A percentile compares a stretch with the other conserved stretches of the same genome.
Conservation (phyloP, 139 green algal species). For the Haematococcus lacustris region DNA sequence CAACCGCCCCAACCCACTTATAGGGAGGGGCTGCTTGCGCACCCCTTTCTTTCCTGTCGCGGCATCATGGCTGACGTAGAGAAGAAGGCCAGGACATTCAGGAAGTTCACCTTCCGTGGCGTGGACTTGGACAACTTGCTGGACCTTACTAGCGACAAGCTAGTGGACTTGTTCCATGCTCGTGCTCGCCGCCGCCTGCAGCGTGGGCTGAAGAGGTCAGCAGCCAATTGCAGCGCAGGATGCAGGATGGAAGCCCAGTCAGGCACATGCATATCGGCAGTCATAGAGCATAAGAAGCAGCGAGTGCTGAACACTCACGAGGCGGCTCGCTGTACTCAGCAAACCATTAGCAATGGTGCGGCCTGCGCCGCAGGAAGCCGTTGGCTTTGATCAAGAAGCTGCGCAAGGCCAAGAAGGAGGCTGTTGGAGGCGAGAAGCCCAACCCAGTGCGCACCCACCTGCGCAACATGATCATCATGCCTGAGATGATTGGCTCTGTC, state of each 20-base stretch:
- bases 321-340: too few relatives aligned
- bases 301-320: too few relatives aligned
- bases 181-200: conserved; percentile 76
- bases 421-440: conserved; percentile 87
- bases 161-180: conserved; percentile 74
- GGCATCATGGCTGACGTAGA: conserved; percentile 40
- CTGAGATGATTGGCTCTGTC: conserved; percentile 97
- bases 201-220: conserved; percentile 80
- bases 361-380: conserved; percentile 83
- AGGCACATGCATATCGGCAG: too few relatives aligned
- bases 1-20: too few relatives aligned
- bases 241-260: neutral
- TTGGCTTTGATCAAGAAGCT: conserved; percentile 96
- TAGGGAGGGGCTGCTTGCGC: too few relatives aligned
- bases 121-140: conserved; percentile 98
- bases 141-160: conserved; percentile 81
- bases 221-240: neutral
- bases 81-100: conserved; percentile 71
- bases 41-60: too few relatives aligned
- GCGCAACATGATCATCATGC: conserved; percentile 98
- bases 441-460: conserved; percentile 96
- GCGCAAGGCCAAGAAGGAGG: conserved; percentile 84
- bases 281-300: too few relatives aligned
- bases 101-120: conserved; percentile 59
- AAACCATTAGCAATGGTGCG: too few relatives aligned